Evolutionary conservation across 1,139 yeast genomes (phyloP), one percentile per base, ranked within the genome.

Genomic region (Candida sanyaensis): DNA sequence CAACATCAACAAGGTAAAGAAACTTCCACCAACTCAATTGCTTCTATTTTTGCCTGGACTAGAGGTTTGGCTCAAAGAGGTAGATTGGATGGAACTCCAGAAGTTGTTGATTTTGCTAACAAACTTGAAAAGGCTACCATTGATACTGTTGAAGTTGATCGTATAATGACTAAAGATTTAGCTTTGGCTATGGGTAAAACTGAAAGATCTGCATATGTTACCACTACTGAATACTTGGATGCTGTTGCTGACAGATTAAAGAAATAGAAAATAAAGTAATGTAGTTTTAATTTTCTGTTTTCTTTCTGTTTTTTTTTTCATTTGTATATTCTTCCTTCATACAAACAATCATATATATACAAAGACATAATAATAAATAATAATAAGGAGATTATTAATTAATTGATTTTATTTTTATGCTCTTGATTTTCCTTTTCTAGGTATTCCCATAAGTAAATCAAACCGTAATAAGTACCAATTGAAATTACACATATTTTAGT

Each of bases 31-130:
- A 87, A 87, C 70, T 86, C 95, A 6, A 87, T 87, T 66, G 95
- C 95, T 2, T 86, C 91, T 9, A 87, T 87, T 52, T 87, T 86
- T 62, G 95, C 95, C 31, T 87, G 95, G 95, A 68, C 91, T n/a
- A 80, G 92, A 68, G 95, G 95, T 67, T 71, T 87, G 47, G 81
- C 84, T 50, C 91, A 87, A 66, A 83, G 95, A 77, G 95, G 93
- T 61, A 83, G 80, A 64, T 72, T 87, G 58, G 95, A 87, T 63
- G 66, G 67, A 44, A 86, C 92, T 37, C 87, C 87, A 41, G 88
- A 80, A 9, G 91, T 86, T 50, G 81, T 83, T 48, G 69, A 78
- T 50, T 87, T 87, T 62, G 92, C 88, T 49, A 73, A 83, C 53
- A 67, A 71, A 46, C 72, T 87, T 59, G 95, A 87, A 69, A 66